Evolutionary conservation across 139 green algal species (phyloP).

Genomic region (Picochlorum sp.): DNA sequence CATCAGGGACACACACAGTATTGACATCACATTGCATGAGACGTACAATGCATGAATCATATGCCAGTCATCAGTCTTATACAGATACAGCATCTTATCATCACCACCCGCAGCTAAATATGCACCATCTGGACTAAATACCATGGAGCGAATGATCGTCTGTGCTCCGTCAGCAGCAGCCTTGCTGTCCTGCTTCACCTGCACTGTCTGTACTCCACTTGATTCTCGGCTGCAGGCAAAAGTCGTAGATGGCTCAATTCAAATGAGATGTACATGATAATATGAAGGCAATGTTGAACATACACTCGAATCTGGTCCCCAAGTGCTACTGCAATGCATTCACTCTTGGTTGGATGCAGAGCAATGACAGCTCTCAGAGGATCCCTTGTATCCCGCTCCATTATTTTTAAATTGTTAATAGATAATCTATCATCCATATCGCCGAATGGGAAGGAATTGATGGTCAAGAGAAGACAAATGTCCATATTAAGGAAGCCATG

Average conservation of each 20-base stretch:
- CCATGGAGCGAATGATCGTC: background rate
- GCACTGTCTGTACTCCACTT: background rate
- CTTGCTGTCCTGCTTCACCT: background rate
- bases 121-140: constrained; percentile 2
- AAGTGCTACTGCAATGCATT: constrained; percentile 1
- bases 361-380: constrained; percentile 1
- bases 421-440: background rate
- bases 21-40: no score
- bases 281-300: background rate
- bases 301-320: background rate
- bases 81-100: constrained; percentile 45
- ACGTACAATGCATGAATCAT: constrained; percentile 1
- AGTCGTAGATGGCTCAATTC: background rate
- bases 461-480: no score
- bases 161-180: background rate
- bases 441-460: background rate
- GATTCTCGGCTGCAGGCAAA: background rate
- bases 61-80: constrained; percentile 17
- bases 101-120: constrained; percentile 45
- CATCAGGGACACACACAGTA: no score
- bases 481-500: no score
- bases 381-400: background rate
- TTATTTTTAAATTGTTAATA: background rate
- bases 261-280: background rate
- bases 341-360: background rate